Conservation (phyloP, 371 early-diverging fungal species). For the Blakeslea trispora region DNA sequence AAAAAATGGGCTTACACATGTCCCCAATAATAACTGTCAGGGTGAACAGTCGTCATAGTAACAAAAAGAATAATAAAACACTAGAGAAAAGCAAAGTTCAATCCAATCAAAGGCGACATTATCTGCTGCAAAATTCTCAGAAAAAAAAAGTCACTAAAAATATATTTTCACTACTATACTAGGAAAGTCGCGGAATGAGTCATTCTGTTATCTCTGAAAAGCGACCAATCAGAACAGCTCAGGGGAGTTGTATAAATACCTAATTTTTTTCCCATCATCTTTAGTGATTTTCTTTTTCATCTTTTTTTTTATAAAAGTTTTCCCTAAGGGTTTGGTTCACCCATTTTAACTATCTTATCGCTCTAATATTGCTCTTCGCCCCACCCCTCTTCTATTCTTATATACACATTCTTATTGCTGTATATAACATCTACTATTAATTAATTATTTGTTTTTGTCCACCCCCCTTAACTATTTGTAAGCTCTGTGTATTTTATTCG, state of each 20-base stretch:
- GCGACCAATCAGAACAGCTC: constrained; percentile 3
- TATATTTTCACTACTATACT: constrained; percentile 2
- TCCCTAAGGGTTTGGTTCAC: constrained; percentile 6
- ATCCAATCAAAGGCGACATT: no score
- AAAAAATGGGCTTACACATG: constrained; percentile 26
- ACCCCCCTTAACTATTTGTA: constrained; percentile 4
- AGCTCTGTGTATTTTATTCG: constrained; percentile 8
- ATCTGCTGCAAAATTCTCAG: no score
- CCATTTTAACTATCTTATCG: neutral
- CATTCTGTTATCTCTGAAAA: constrained; percentile 4
- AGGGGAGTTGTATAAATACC: no score
- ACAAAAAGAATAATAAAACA: neutral
- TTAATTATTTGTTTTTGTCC: constrained; percentile 8
- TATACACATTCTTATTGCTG: neutral
- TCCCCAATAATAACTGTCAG: constrained; percentile 33
- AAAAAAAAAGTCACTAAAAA: neutral
- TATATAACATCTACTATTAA: neutral
- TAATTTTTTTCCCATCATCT: neutral
- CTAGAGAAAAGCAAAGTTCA: neutral
- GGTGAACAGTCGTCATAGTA: no score
- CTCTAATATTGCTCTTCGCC: no score
- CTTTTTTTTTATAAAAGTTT: constrained; percentile 1
- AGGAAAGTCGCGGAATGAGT: constrained; percentile 22
- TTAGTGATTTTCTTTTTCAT: neutral
- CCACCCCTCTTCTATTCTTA: neutral